Evolutionary conservation across 106 monocot species (phyloP).

Genomic region (Triglochin maritima): DNA sequence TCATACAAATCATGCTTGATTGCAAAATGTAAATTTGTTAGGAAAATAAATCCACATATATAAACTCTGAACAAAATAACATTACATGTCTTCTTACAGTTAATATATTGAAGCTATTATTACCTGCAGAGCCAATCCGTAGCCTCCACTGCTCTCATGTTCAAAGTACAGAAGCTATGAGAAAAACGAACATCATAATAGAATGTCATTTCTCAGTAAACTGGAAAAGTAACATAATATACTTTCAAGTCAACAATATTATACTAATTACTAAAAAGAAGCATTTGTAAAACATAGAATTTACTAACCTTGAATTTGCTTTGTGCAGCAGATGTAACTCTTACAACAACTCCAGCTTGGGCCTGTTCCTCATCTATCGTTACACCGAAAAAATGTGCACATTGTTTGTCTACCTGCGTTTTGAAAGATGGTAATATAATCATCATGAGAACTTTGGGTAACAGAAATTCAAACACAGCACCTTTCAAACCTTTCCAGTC

Average conservation of each 20-base stretch:
- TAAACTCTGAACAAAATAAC: no score
- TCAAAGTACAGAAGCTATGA: slow-evolving; percentile 92
- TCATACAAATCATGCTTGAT: no score
- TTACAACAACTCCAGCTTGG: slow-evolving; percentile 65
- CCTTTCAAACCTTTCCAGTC: slow-evolving; percentile 54
- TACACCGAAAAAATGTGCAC: slow-evolving; percentile 91
- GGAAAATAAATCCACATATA: no score
- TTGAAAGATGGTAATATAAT: neutral
- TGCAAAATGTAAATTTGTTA: no score
- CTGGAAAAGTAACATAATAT: no score
- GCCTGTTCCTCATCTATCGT: slow-evolving; percentile 94
- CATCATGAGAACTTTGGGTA: no score
- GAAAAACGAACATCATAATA: neutral
- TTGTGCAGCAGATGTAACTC: slow-evolving; percentile 84
- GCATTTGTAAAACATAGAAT: no score
- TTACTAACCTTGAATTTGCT: slow-evolving; percentile 90
- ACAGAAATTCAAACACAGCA: neutral
- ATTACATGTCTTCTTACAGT: no score
- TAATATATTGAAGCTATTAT: neutral
- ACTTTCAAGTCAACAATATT: no score
- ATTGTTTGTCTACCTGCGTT: slow-evolving; percentile 85
- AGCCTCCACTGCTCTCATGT: slow-evolving; percentile 85
- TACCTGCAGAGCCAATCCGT: slow-evolving; percentile 92
- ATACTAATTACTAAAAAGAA: no score
- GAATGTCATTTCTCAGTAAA: no score